Base-by-base conservation (phyloP, 2,329 filamentous ascomycete species). In the Colletotrichum destructivum region DNA sequence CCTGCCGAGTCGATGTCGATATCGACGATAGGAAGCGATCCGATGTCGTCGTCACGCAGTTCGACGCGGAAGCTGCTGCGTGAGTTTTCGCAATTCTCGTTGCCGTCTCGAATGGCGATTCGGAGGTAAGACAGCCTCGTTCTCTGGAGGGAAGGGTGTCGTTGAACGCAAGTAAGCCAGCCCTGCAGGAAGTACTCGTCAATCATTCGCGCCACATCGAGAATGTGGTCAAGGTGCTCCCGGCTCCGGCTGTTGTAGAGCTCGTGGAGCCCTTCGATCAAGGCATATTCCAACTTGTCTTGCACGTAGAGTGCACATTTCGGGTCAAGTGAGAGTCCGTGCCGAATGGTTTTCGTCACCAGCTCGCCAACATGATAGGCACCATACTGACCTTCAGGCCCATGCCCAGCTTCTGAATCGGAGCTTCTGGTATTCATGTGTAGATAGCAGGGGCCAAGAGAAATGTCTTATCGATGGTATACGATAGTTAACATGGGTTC, bases 111-210 rank as follows among this genome's bases (percentile, higher is more conserved):
- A 21, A 69, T 40, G 8, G 23, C 16, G 18, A 69, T 26, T 15
- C 23, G 42, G 2, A 69, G 44, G 1, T 62, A 26, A 5, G 23
- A 26, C 40, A 49, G 40, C 35, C 21, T 35, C 31, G 8, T 35
- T 35, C 31, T n/a, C 13, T 21, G 18, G 3, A 26, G 38, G 5
- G 21, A 11, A 15, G 13, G 23, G 4, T 42, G 21, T 31, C 38
- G 23, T 16, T 38, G 40, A 2, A 15, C 12, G 8, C 15, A 38
- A 1, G 70, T 66, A 5, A 72, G 70, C 26, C 60, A 54, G 2
- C 66, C 60, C n/a, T 46, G 35, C 42, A 70, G 52, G 56, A 72
- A 72, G 26, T 38, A 57, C 21, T 55, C 40, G 12, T 72, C 61
- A 12, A 72, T 13, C 23, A 65, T 21, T 12, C 44, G 21, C n/a